Evolutionary conservation across 176 grass and related monocot genomes (phyloP).

Genomic region (Rhynchospora breviuscula): DNA sequence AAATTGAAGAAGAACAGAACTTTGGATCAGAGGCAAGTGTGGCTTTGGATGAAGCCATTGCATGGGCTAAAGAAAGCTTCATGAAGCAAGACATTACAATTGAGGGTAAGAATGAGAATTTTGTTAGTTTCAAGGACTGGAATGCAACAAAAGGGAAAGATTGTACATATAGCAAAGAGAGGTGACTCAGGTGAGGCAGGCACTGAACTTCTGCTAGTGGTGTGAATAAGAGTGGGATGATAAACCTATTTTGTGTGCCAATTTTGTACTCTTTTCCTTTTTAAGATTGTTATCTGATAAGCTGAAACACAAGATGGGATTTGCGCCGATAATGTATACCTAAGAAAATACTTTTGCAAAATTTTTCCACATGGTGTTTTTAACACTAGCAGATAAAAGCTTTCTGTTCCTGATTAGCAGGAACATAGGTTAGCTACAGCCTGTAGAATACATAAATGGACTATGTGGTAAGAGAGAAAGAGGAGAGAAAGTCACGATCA

Average conservation of each 20-base stretch:
- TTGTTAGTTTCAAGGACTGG: constrained; percentile 22
- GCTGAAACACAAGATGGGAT: not conserved
- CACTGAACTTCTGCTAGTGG: not conserved
- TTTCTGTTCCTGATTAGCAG: not conserved
- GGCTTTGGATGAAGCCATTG: constrained; percentile 63
- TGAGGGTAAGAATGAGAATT: not conserved
- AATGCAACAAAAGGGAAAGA: constrained; percentile 9
- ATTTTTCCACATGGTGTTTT: too few species aligned
- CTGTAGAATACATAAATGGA: not conserved
- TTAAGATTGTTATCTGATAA: not conserved
- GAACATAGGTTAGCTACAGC: not conserved
- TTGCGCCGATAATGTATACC: not conserved
- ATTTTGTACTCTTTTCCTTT: not conserved
- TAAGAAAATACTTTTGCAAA: not conserved
- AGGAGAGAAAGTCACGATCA: not conserved
- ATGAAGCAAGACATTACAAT: constrained; percentile 32
- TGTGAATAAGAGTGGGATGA: not conserved
- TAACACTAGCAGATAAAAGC: not conserved
- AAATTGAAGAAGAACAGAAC: constrained; percentile 31
- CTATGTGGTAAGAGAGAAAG: not conserved
- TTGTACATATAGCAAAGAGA: not conserved
- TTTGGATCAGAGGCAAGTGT: constrained; percentile 46
- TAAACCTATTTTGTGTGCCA: not conserved
- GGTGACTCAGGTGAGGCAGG: not conserved
- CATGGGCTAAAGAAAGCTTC: constrained; percentile 86